Base-by-base conservation (phyloP, 768 basidiomycete species). In the Strobilomyces confusus region DNA sequence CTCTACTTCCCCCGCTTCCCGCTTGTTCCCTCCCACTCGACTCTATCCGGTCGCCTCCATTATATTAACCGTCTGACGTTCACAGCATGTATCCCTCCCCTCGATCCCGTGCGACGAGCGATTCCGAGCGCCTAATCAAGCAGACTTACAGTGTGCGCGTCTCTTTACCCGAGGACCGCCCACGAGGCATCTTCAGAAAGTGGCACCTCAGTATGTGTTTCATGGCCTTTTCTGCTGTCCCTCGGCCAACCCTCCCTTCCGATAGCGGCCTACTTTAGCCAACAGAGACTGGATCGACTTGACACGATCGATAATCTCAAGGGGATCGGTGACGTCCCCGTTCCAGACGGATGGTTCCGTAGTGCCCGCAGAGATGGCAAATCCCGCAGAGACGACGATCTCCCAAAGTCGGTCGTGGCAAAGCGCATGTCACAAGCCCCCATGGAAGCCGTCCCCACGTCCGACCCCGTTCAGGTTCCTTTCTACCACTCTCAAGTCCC, bases 251-350 rank as follows among this genome's bases (percentile, higher is more conserved):
- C 46, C 40, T 49, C 43, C 40, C 23, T 9, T 49, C 49, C 51
- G 52, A 33, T 64, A 92, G 89, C 89, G 55, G 89, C 89, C 44
- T 92, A 92, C 75, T 92, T 89, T 69, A 89, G 86, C 60, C 88
- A 88, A 63, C 82, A 82, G 62, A 86, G 79, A 51, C 73, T 91
- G 54, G 85, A 88, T 65, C 76, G 77, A 50, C 80, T 92, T 38
- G 75, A 78, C 58, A 89, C 86, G 34, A 81, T 91, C 46, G 87
- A 89, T 67, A 79, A 76, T 46, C 79, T 91, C 61, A 81, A 75
- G 23, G 81, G 80, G 46, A 75, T 90, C 55, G 82, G 83, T 38
- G 81, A 86, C 66, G 71, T 84, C 19, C 67, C 69, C 41, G 84
- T 90, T 17, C 89, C 89, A 38, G 85, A 87, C 32, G 87, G 86